Evolutionary conservation across 208 protist genomes (phyloP), one percentile per base, ranked within the genome.

Genomic region (Acanthamoeba royreba): DNA sequence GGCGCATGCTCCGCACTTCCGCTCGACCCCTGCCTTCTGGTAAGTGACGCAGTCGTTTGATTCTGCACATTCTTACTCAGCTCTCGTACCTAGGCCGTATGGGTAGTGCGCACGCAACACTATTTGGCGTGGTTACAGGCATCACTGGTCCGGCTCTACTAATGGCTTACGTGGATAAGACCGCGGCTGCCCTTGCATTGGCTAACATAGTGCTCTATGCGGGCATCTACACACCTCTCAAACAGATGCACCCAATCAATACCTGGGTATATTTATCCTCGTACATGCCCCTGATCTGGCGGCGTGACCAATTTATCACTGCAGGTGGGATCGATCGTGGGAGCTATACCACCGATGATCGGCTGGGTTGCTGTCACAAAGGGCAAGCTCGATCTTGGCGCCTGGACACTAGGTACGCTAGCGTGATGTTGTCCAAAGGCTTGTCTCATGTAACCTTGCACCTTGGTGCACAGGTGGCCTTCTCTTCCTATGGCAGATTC

Each of bases 401-500:
- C 74, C 2, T 86, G 74, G 74, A 13, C 45, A 7, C 74, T 86
- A 5, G 74, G 74, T 86, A 38, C 74, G 43, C 43, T 13, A n/a
- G 55, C 55, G 11, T n/a, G 5, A 66, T 7, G 4, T 7, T 66
- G 4, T 66, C 4, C 33, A 38, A 38, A 7, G 1, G 2, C n/a
- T 5, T 9, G 13, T 13, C n/a, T 86, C n/a, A 19, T 3, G 49
- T 2, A 13, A 42, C 43, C 25, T n/a, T 55, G 11, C 4, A 72
- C 0, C 61, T 95, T 13, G 63, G 11, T 1, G 13, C 33, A 49
- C 25, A 40, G 31, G 53, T 7, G 66, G 92, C 25, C 40, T 86
- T 52, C 47, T 95, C 4, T 96, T 85, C 58, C 72, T 94, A 19
- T 96, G 95, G 95, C 95, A 96, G 79, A 95, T 96, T 1, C 95